Evolutionary conservation across 495 filamentous ascomycete genomes (phyloP).

Genomic region (Aspergillus sclerotiicarbonarius): DNA sequence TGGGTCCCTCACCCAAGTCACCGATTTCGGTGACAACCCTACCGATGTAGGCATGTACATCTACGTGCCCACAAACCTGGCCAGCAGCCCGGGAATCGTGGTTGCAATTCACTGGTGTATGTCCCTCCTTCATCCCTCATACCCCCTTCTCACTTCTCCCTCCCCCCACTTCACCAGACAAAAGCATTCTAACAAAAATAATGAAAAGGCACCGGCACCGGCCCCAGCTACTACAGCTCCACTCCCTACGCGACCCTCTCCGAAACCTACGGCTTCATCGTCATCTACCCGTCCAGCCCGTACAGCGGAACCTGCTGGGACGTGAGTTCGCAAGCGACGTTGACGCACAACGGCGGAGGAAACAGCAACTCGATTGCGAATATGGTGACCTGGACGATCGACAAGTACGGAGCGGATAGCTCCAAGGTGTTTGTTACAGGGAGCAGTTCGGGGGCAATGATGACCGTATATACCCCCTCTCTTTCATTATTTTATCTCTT

Average conservation of each 20-base stretch:
- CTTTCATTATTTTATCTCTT: neutral
- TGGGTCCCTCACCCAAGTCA: constrained; percentile 21
- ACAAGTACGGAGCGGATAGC: constrained; percentile 47
- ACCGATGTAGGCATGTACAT: constrained; percentile 51
- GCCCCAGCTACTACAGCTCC: constrained; percentile 45
- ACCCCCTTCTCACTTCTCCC: neutral
- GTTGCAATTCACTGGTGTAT: constrained; percentile 52
- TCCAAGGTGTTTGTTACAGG: constrained; percentile 52
- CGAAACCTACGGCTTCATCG: constrained; percentile 55
- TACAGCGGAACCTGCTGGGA: constrained; percentile 58
- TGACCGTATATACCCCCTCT: constrained; percentile 35
- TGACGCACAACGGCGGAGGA: constrained; percentile 57
- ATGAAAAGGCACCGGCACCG: constrained; percentile 48
- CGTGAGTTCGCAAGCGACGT: constrained; percentile 49
- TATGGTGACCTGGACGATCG: constrained; percentile 57
- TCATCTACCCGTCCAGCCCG: constrained; percentile 54
- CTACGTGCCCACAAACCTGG: constrained; percentile 54
- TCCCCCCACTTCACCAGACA: no score
- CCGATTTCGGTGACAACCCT: constrained; percentile 35
- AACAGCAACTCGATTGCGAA: constrained; percentile 58
- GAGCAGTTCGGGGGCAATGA: constrained; percentile 55
- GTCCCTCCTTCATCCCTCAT: no score
- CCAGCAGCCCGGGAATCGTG: constrained; percentile 49
- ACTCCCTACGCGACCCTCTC: constrained; percentile 48
- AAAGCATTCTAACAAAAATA: neutral